Conservation (phyloP, 2,329 filamentous ascomycete species). For the Chrysoporthe cubensis region DNA sequence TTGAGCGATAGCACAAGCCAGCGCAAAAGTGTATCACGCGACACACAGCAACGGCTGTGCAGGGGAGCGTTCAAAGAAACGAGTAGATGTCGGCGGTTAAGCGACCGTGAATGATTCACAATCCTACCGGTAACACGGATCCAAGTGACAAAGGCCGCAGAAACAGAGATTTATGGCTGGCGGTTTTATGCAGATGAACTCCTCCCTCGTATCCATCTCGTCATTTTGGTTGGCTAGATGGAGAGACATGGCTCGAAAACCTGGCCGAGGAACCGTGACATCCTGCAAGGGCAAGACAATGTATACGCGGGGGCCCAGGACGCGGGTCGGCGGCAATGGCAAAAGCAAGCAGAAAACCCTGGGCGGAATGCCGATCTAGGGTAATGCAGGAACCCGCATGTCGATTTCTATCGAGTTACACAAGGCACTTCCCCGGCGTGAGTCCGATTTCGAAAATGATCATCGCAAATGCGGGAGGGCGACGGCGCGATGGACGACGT, state of each 20-base stretch:
- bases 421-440: neutral
- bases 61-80: neutral
- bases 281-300: slow-evolving; percentile 9
- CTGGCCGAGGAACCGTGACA: neutral
- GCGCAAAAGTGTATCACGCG: slow-evolving; percentile 6
- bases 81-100: neutral
- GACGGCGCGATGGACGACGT: too few species aligned
- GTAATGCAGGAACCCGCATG: slow-evolving; percentile 3
- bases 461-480: neutral
- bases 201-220: neutral
- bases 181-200: neutral
- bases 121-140: neutral
- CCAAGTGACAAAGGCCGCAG: neutral
- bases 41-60: neutral
- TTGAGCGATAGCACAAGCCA: neutral
- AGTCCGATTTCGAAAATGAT: neutral
- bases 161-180: neutral
- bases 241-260: slow-evolving; percentile 2
- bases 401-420: neutral
- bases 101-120: slow-evolving; percentile 1
- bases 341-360: neutral
- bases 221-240: neutral
- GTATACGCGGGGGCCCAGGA: neutral
- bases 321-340: neutral
- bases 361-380: neutral